These are phyloP conservation scores for Lipomyces kockii DNA, from an alignment of 805 yeast species.

Conservation along the genomic window DNA sequence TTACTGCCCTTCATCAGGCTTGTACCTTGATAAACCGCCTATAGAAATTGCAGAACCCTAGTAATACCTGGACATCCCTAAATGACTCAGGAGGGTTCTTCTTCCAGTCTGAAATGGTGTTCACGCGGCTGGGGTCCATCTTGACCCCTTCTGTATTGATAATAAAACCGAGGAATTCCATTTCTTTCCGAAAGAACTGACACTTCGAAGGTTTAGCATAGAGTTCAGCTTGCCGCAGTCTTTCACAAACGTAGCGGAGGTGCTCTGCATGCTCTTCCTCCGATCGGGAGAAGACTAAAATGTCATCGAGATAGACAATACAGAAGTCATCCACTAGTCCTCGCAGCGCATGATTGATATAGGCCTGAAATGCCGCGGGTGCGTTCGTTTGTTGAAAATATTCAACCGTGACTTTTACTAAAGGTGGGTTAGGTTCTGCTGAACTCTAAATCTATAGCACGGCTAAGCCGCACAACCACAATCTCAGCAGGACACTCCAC, in stretches of 20 bases:
- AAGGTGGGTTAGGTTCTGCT: too few relatives aligned
- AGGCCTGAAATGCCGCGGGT: conserved; percentile 41
- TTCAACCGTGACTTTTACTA: too few relatives aligned
- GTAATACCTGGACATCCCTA: neutral
- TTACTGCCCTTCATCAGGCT: conserved; percentile 3
- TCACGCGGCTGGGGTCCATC: conserved; percentile 7
- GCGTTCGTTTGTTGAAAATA: too few relatives aligned
- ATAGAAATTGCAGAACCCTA: conserved; percentile 5
- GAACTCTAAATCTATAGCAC: too few relatives aligned
- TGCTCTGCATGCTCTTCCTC: conserved; percentile 29
- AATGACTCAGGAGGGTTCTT: conserved; percentile 1
- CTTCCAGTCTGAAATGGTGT: conserved; percentile 9
- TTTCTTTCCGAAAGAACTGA: conserved; percentile 2
- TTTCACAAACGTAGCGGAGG: conserved; percentile 4
- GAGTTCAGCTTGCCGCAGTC: conserved; percentile 1
- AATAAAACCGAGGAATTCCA: conserved; percentile 11
- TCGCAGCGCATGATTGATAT: conserved; percentile 21
- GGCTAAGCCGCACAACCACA: too few relatives aligned
- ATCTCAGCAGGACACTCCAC: too few relatives aligned
- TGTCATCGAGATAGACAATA: conserved; percentile 39
- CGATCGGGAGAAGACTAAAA: conserved; percentile 27
- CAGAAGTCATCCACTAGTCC: conserved; percentile 22
- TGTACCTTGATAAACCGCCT: conserved; percentile 4
- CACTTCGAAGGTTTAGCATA: conserved; percentile 17
- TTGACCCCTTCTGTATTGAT: neutral